These are phyloP conservation scores for button mushroom (Agaricus bisporus) DNA, from an alignment of 768 basidiomycete species.

Conservation along the genomic window DNA sequence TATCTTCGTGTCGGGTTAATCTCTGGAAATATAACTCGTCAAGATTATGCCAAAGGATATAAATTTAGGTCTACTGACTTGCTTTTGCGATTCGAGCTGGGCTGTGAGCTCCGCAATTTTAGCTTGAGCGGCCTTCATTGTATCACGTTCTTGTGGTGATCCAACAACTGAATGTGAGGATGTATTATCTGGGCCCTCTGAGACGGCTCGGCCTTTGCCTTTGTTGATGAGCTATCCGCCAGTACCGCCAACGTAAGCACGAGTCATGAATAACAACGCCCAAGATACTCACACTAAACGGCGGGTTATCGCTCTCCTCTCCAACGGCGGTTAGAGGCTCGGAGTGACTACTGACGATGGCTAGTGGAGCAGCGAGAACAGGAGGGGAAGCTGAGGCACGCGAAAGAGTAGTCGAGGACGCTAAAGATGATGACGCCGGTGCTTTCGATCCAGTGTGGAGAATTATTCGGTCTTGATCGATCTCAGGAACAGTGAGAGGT, in stretches of 20 bases:
- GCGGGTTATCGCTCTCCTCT: constrained; percentile 9
- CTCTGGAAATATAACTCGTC: constrained; percentile 25
- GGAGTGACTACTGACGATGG: not conserved
- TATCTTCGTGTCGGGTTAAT: constrained; percentile 44
- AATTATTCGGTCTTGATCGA: constrained; percentile 4
- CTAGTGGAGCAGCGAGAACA: not conserved
- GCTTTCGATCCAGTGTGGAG: constrained; percentile 4
- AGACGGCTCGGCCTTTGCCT: constrained; percentile 32
- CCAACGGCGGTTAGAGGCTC: not conserved
- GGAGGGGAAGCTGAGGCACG: not conserved
- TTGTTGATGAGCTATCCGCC: constrained; percentile 26
- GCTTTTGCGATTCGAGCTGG: constrained; percentile 6
- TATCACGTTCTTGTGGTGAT: constrained; percentile 12
- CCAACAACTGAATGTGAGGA: constrained; percentile 5
- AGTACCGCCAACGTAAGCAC: not conserved
- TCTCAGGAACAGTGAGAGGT: constrained; percentile 22
- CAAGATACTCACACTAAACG: constrained; percentile 16
- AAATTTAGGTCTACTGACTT: constrained; percentile 4
- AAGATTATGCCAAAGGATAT: not conserved
- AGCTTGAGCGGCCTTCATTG: constrained; percentile 9
- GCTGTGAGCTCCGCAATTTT: constrained; percentile 8
- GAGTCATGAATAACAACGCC: not conserved
- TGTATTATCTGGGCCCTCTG: constrained; percentile 15
- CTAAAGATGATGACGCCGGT: not conserved
- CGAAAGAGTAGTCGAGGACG: not conserved